A percentile compares a stretch with the other conserved stretches of the same genome.
Evolutionary conservation across 805 yeast genomes (phyloP).

Genomic region (Naumovozyma dairenensis): DNA sequence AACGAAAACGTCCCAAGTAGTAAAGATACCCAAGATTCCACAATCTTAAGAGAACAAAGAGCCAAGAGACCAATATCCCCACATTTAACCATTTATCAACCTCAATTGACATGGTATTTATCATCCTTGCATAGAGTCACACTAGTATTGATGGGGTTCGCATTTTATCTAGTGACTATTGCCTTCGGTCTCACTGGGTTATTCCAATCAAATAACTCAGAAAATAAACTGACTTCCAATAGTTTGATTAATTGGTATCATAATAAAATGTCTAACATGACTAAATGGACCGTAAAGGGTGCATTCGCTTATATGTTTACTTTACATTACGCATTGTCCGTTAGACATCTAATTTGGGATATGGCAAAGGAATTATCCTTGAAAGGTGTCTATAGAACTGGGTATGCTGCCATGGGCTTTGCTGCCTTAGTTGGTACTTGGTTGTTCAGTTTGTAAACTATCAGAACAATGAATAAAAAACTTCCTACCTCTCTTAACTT

Average conservation of each 20-base stretch:
- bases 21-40: conserved; percentile 46
- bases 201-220: conserved; percentile 28
- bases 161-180: conserved; percentile 68
- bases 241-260: conserved; percentile 32
- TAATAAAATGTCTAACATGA: conserved; percentile 53
- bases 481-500: not conserved
- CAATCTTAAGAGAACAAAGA: conserved; percentile 68
- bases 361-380: conserved; percentile 67
- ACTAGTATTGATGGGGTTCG: conserved; percentile 73
- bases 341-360: conserved; percentile 95
- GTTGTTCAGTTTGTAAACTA: conserved; percentile 29
- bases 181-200: conserved; percentile 63
- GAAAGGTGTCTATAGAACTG: conserved; percentile 88
- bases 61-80: conserved; percentile 85
- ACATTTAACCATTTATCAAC: conserved; percentile 80
- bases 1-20: conserved; percentile 36
- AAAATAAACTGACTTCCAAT: too few species aligned
- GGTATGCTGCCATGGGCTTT: conserved; percentile 69
- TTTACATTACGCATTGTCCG: conserved; percentile 76
- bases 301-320: conserved; percentile 73
- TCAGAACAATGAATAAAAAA: too few species aligned
- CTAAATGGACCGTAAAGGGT: conserved; percentile 58
- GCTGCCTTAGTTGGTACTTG: conserved; percentile 48
- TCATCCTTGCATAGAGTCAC: conserved; percentile 81
- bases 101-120: conserved; percentile 76